phyloP scores from a whole-genome alignment of 768 basidiomycete genomes.

The Lentinula sp. region DNA sequence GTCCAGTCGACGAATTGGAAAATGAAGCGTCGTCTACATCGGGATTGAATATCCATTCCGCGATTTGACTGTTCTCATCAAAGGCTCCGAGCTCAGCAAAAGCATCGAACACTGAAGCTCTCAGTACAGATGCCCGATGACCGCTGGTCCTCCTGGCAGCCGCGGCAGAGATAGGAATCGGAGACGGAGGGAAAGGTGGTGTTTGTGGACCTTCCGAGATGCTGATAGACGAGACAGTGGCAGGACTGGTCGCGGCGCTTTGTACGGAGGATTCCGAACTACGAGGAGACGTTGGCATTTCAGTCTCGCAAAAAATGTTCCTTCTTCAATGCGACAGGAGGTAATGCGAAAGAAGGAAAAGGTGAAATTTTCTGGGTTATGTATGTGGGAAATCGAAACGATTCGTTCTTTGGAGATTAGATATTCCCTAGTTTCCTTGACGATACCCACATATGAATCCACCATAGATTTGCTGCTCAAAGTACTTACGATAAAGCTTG shows the following conservation, averaged over 20 bases:
- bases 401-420: background rate
- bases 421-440: background rate
- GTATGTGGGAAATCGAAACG: background rate
- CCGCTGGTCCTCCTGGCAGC: background rate
- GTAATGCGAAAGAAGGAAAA: background rate
- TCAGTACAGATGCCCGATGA: background rate
- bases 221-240: background rate
- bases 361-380: background rate
- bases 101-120: conserved; percentile 6
- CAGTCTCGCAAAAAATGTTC: background rate
- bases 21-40: background rate
- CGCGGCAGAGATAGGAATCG: background rate
- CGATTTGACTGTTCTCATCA: conserved; percentile 9
- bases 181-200: background rate
- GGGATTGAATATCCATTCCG: conserved; percentile 7
- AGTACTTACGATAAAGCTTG: too few species aligned
- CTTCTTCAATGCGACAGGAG: background rate
- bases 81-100: conserved; percentile 7
- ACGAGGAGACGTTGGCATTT: background rate
- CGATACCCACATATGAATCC: background rate
- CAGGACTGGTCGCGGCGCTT: background rate
- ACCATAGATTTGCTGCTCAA: too few species aligned
- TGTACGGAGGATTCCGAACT: background rate
- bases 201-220: background rate
- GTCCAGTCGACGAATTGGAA: background rate